Evolutionary conservation across 352 stramenopile species (phyloP).

Genomic region (Globisporangium radiosum): DNA sequence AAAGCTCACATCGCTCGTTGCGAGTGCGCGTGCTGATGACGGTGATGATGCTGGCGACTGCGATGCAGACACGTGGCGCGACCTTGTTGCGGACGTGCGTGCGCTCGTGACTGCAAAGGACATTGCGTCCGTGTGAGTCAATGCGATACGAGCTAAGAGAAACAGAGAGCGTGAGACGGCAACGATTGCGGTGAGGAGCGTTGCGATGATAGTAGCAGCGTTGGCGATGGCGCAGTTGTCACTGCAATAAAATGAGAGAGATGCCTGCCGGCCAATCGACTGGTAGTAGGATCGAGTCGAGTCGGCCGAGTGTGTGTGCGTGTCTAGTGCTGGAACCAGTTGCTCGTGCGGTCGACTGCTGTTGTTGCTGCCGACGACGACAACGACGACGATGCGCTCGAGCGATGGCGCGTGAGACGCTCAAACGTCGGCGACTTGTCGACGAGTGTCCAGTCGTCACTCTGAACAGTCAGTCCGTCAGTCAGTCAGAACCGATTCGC

Average conservation of each 20-base stretch:
- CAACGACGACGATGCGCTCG: not conserved
- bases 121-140: constrained; percentile 15
- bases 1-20: constrained; percentile 24
- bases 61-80: constrained; percentile 12
- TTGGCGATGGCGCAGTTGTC: no score
- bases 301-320: no score
- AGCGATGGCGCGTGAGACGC: constrained; percentile 16
- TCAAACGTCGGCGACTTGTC: constrained; percentile 77
- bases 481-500: not conserved
- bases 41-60: not conserved
- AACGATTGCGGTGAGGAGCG: no score
- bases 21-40: constrained; percentile 1
- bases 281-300: no score
- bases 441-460: constrained; percentile 70
- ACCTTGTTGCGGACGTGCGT: constrained; percentile 18
- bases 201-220: no score
- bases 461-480: constrained; percentile 14
- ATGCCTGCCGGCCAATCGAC: no score
- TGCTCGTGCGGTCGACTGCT: constrained; percentile 35
- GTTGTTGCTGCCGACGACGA: constrained; percentile 12
- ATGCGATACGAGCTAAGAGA: not conserved
- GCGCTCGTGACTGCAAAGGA: constrained; percentile 38
- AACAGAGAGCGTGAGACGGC: not conserved
- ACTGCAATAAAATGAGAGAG: no score
- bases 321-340: constrained; percentile 26